These are phyloP conservation scores for Neurospora sp. DNA, from an alignment of 495 filamentous ascomycete genomes.

Conservation along the genomic window DNA sequence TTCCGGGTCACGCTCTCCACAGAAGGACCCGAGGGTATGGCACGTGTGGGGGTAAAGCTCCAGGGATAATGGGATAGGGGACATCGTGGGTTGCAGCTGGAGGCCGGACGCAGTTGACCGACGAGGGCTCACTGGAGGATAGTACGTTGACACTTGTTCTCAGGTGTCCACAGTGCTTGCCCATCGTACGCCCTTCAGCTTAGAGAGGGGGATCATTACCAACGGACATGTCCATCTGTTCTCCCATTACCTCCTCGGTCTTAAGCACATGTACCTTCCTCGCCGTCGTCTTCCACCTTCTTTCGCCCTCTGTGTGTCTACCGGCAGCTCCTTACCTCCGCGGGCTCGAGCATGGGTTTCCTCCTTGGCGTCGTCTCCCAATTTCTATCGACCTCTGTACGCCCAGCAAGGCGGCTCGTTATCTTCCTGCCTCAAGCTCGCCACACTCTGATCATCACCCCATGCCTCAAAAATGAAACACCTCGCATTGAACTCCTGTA, in stretches of 20 bases:
- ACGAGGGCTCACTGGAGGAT: not conserved
- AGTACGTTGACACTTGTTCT: not conserved
- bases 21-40: not conserved
- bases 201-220: not conserved
- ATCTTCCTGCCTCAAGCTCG: not conserved
- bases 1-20: not conserved
- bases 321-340: not conserved
- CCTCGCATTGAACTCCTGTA: not conserved
- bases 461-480: not conserved
- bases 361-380: not conserved
- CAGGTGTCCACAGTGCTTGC: not conserved
- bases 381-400: not conserved
- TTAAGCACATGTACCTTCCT: not conserved
- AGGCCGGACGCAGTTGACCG: not conserved
- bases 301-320: not conserved
- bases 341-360: not conserved
- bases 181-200: not conserved
- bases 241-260: not conserved
- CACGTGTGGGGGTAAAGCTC: not conserved
- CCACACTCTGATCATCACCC: not conserved
- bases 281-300: not conserved
- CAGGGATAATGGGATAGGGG: not conserved
- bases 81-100: not conserved
- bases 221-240: not conserved
- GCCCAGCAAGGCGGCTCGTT: not conserved